Evolutionary conservation across 768 basidiomycete genomes (phyloP), one percentile per base, ranked within the genome.

Genomic region (Naganishia vaughanmartiniae): DNA sequence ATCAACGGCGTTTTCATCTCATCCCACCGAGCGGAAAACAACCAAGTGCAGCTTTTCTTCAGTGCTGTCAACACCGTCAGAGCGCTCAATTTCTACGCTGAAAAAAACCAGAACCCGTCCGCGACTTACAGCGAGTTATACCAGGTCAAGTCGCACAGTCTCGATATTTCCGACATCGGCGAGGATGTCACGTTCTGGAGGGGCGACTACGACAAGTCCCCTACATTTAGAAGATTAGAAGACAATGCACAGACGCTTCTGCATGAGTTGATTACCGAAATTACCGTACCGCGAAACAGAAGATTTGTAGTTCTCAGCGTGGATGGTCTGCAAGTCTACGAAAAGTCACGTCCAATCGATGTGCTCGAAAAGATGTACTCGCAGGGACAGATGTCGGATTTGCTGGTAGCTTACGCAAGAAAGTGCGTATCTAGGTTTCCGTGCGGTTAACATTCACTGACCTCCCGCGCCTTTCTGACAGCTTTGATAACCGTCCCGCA

Each of bases 251-350:
- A 42, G 24, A 63, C 60, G 42, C 60, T 63, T 24, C 19, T 63
- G 56, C 68, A 69, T 76, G 92, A 95, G 82, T 83, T 95, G 48
- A 89, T 89, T 0, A 86, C 87, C 24, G 91, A 94, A 78, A 89
- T 90, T 75, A 87, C 86, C n/a, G 87, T 90, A 69, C 83, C 85
- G 14, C 84, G 90, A 26, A 85, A 85, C 57, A 89, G 92, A 75
- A 48, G 55, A 54, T 95, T 93, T 79, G 87, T 95, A 84, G 86
- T 97, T 72, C 81, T 96, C 70, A 92, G 90, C 30, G 92, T 91
- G 75, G 88, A 87, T 19, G 93, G 92, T 7, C 80, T 95, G 73
- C 89, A 89, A 17, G 88, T 91, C 78, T 83, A 94, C 68, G 84
- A 85, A 33, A 92, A 93, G 81, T 85, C 90, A 68, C 86, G 92